Base-by-base conservation (phyloP, 2,329 filamentous ascomycete species). In the Diaporthe caulivora region DNA sequence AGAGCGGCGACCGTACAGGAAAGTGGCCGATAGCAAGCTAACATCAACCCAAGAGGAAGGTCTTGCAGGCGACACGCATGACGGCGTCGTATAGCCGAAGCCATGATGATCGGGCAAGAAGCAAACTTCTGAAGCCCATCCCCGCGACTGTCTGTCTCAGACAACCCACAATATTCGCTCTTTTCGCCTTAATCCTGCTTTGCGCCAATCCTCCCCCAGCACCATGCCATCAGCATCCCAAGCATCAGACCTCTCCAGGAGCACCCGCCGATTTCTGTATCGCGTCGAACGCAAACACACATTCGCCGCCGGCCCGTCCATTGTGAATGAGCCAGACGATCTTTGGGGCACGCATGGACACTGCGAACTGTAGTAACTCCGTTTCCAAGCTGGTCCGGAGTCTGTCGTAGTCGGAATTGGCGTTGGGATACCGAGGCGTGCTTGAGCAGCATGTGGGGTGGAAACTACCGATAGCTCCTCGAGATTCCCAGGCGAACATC, bases 261-360 rank as follows among this genome's bases (percentile, higher is more conserved):
- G 3, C 2, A 64, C 8, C 2, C 26, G 37, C 26, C 37, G 58
- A 8, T n/a, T 31, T 29, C 26, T 34, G 1, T n/a, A 64, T 31
- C 1, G 58, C 58, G 11, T 64, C 42, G 31, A 47, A 47, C 0
- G 40, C 40, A 3, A 6, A 26, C 13, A 2, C 9, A n/a, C n/a
- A n/a, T 1, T 3, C 3, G 2, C 1, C 2, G 10, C 6, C 1
- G n/a, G 1, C 0, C 15, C 7, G 7, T 4, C 13, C 0, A 2
- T 7, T 0, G 26, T 47, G 7, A 13, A 49, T n/a, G 17, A 64
- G 42, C 10, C 58, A 11, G 26, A 49, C 58, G 10, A 49, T 49
- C 42, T 64, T 64, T 0, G 58, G 58, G 1, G n/a, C 1, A 8
- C 17, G 26, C 58, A 64, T 64, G 40, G 58, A 47, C 8, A 18